Base-by-base conservation (phyloP, 2,329 filamentous ascomycete species). In the Neurospora sp. region DNA sequence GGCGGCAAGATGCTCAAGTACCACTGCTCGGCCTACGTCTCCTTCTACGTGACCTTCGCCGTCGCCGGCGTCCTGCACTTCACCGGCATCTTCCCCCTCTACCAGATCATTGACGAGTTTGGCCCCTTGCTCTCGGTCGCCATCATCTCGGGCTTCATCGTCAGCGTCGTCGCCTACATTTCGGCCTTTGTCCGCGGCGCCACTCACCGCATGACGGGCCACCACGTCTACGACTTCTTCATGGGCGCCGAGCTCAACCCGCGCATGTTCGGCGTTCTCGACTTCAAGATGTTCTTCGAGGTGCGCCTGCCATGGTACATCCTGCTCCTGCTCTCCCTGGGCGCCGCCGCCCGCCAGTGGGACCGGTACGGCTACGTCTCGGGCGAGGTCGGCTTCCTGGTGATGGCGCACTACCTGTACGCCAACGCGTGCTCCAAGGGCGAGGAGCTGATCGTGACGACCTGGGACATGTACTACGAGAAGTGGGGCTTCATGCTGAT, bases 251-350 rank as follows among this genome's bases (percentile, higher is more conserved):
- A 96, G 82, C 84, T 96, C 69, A 96, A 96, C 82, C 92, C 92
- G 4, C 87, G 92, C 74, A 87, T 97, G 84, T 95, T 96, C 78
- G 90, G 89, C 69, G 89, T 92, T 74, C 82, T 96, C 67, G 92
- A 96, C 81, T 92, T 96, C 83, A 96, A 96, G 83, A 96, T 96
- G 92, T 95, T 96, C 82, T 92, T 92, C 76, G 92, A 95, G 79
- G 91, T 96, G 72, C 89, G 92, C 73, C 84, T 96, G 69, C 92
- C 92, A n/a, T 96, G 92, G 92, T 95, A 88, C 81, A 93, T 93
- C 71, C 84, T 95, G 66, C 88, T 93, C 76, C 84, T 92, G 72
- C 83, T 92, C 65, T 88, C 89, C 37, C 84, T 89, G 74, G 91
- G 87, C 67, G 87, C 90, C 4, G 91, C 89, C 19, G 86, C 91